phyloP scores from a whole-genome alignment of 306 rosid genomes.

The Medicago lupulina region DNA sequence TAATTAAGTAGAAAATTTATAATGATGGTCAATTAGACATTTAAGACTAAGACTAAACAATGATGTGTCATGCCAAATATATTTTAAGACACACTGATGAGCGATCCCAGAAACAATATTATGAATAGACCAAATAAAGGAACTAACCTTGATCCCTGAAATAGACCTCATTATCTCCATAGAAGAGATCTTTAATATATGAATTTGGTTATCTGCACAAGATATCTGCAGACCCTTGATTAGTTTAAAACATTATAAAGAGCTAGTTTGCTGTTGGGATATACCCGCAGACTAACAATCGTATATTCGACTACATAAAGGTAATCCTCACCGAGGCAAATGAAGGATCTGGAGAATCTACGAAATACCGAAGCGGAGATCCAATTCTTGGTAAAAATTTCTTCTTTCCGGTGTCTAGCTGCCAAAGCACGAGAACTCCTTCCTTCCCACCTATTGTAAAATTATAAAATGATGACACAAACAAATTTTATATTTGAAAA shows the following conservation, averaged over 20 bases:
- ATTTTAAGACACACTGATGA: slow-evolving; percentile 23
- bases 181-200: slow-evolving; percentile 79
- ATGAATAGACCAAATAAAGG: slow-evolving; percentile 22
- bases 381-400: slow-evolving; percentile 85
- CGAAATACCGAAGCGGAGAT: slow-evolving; percentile 81
- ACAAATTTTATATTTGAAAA: slow-evolving; percentile 32
- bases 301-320: slow-evolving; percentile 18
- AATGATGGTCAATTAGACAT: neutral
- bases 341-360: slow-evolving; percentile 80
- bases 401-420: slow-evolving; percentile 84
- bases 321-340: slow-evolving; percentile 74
- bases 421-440: slow-evolving; percentile 98
- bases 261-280: slow-evolving; percentile 31
- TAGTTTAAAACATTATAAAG: slow-evolving; percentile 52
- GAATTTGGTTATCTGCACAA: slow-evolving; percentile 94
- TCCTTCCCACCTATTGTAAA: slow-evolving; percentile 80
- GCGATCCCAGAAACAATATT: slow-evolving; percentile 20
- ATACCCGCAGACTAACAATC: slow-evolving; percentile 16
- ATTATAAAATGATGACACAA: slow-evolving; percentile 42
- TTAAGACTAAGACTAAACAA: too few species aligned
- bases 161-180: slow-evolving; percentile 86
- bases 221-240: slow-evolving; percentile 72
- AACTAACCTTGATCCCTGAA: slow-evolving; percentile 94
- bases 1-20: neutral
- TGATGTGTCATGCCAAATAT: neutral